phyloP scores from a whole-genome alignment of 169 alveolate species.

The Eimeria brunetti region DNA sequence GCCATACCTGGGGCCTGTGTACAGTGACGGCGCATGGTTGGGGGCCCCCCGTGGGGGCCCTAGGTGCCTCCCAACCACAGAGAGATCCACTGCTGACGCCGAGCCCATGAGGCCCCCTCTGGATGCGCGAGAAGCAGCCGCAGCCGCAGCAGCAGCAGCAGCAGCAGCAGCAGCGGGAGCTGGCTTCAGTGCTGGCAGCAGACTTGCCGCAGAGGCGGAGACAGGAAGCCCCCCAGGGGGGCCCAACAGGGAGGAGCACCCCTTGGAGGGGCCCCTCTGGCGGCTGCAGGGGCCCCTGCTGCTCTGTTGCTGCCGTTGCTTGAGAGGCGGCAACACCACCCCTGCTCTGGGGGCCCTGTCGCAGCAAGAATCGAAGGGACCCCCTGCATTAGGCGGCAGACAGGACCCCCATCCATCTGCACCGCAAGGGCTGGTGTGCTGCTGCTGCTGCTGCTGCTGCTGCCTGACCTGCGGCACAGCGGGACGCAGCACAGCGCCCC shows the following conservation, averaged over 20 bases:
- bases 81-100: slow-evolving; percentile 67
- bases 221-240: slow-evolving; percentile 10
- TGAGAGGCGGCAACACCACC: slow-evolving; percentile 61
- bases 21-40: neutral
- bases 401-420: slow-evolving; percentile 56
- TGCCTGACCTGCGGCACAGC: no score
- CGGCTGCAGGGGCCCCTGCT: slow-evolving; percentile 65
- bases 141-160: slow-evolving; percentile 11
- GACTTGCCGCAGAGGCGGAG: slow-evolving; percentile 54
- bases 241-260: neutral
- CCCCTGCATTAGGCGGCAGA: slow-evolving; percentile 19
- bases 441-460: slow-evolving; percentile 20
- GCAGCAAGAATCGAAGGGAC: slow-evolving; percentile 8
- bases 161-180: slow-evolving; percentile 36
- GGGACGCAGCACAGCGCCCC: slow-evolving; percentile 64
- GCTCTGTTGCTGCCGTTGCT: slow-evolving; percentile 60
- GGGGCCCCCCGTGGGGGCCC: slow-evolving; percentile 56
- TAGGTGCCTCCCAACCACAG: slow-evolving; percentile 53
- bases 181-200: slow-evolving; percentile 68
- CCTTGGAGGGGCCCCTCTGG: slow-evolving; percentile 34
- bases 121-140: slow-evolving; percentile 42
- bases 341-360: slow-evolving; percentile 39
- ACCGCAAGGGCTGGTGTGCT: slow-evolving; percentile 6
- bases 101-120: slow-evolving; percentile 54
- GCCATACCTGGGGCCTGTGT: slow-evolving; percentile 24